Evolutionary conservation across 345 rosid genomes (phyloP).

Genomic region (Iberis pinnata): DNA sequence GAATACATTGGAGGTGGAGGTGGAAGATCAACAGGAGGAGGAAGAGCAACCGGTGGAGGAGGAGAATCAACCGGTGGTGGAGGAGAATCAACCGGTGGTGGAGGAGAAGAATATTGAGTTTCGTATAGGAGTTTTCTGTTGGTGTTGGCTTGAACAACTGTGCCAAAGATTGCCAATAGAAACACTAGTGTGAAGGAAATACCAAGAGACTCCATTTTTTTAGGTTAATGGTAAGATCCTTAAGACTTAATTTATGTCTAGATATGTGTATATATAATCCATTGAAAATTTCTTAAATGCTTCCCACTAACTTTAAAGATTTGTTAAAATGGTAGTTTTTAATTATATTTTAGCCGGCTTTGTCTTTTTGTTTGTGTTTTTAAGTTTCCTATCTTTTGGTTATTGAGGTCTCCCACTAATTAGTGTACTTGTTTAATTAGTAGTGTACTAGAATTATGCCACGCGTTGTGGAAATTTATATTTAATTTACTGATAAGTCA

Average conservation of each 20-base stretch:
- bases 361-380: no score
- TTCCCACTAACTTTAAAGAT: conserved; percentile 19
- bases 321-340: conserved; percentile 1
- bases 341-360: conserved; percentile 6
- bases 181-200: neutral
- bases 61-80: conserved; percentile 4
- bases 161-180: conserved; percentile 12
- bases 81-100: conserved; percentile 17
- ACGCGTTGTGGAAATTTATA: no score
- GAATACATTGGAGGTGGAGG: no score
- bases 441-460: no score
- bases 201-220: conserved; percentile 17
- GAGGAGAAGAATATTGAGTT: conserved; percentile 21
- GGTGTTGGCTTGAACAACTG: conserved; percentile 19
- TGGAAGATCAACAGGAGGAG: no score
- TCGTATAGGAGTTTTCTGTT: conserved; percentile 16
- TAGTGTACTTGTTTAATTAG: no score
- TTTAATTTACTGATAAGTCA: no score
- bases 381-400: no score
- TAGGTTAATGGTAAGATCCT: neutral
- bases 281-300: conserved; percentile 2
- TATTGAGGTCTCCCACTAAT: no score
- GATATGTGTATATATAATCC: neutral
- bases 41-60: no score
- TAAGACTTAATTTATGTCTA: neutral